Evolutionary conservation across 345 rosid genomes (phyloP).

Genomic region (Arabidopsis arenosa): DNA sequence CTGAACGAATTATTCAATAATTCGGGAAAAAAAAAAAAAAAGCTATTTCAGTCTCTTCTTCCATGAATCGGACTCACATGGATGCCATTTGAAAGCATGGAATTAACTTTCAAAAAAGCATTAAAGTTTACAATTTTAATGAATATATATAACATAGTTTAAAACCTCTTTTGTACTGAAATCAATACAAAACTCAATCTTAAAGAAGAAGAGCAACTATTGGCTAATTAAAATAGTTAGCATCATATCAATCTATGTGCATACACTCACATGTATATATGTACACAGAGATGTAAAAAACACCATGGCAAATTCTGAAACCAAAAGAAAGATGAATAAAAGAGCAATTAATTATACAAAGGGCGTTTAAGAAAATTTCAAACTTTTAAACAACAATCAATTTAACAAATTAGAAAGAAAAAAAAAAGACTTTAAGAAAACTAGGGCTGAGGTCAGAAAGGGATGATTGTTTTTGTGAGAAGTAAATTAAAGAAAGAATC

Average conservation of each 20-base stretch:
- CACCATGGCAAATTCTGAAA: constrained; percentile 36
- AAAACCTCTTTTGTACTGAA: constrained; percentile 36
- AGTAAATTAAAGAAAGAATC: constrained; percentile 43
- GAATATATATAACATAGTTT: constrained; percentile 12
- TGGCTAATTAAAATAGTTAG: constrained; percentile 21
- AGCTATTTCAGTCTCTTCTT: constrained; percentile 14
- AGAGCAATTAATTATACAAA: constrained; percentile 15
- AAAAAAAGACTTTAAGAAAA: constrained; percentile 13
- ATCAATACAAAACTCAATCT: constrained; percentile 40
- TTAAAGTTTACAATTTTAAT: constrained; percentile 31
- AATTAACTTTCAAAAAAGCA: constrained; percentile 39
- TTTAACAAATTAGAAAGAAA: neutral
- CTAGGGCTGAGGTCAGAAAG: constrained; percentile 50
- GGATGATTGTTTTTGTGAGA: constrained; percentile 37
- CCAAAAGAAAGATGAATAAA: constrained; percentile 7
- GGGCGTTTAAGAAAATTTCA: constrained; percentile 38
- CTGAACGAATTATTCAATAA: constrained; percentile 39
- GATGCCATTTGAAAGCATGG: constrained; percentile 40
- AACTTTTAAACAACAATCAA: constrained; percentile 23
- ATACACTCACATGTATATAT: neutral
- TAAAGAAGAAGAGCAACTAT: constrained; percentile 21
- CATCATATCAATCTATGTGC: constrained; percentile 1
- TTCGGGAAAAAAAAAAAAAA: neutral
- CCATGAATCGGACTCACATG: constrained; percentile 42
- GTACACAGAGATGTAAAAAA: neutral